phyloP scores from a whole-genome alignment of 495 filamentous ascomycete genomes.

The Xylaria bambusicola region DNA sequence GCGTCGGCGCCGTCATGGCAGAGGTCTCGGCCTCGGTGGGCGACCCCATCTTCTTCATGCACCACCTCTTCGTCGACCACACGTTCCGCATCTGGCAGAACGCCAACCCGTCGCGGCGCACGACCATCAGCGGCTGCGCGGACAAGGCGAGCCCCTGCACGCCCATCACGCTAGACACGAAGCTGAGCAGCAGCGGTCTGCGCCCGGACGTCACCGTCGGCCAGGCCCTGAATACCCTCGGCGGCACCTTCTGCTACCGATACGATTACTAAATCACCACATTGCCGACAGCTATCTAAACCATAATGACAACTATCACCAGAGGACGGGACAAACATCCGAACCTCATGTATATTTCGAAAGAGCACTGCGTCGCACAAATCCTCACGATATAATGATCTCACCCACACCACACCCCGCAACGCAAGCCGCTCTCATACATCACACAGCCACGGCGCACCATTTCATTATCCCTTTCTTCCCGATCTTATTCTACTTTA shows the following conservation, averaged over 20 bases:
- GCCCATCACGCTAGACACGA: conserved; percentile 35
- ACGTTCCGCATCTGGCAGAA: conserved; percentile 44
- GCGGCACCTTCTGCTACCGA: conserved; percentile 42
- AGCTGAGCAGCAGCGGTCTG: conserved; percentile 35
- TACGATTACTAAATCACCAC: conserved; percentile 37
- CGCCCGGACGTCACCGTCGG: conserved; percentile 34
- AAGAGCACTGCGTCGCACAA: neutral
- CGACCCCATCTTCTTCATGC: conserved; percentile 47
- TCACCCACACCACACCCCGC: neutral
- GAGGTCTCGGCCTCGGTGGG: conserved; percentile 38
- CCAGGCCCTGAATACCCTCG: conserved; percentile 40
- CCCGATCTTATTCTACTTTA: neutral
- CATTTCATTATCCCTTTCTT: too few species aligned
- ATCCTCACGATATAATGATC: too few species aligned
- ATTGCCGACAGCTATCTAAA: neutral
- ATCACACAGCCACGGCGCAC: conserved; percentile 10
- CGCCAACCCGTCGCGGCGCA: conserved; percentile 31
- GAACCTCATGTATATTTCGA: conserved; percentile 16
- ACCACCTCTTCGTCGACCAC: conserved; percentile 46
- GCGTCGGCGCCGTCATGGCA: conserved; percentile 38
- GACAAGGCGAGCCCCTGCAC: conserved; percentile 31
- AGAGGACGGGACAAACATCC: neutral
- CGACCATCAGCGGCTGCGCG: conserved; percentile 40
- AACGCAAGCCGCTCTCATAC: neutral
- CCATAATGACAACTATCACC: neutral